Evolutionary conservation across 148 eudicot genomes (phyloP).

Genomic region (Nyssa sinensis): DNA sequence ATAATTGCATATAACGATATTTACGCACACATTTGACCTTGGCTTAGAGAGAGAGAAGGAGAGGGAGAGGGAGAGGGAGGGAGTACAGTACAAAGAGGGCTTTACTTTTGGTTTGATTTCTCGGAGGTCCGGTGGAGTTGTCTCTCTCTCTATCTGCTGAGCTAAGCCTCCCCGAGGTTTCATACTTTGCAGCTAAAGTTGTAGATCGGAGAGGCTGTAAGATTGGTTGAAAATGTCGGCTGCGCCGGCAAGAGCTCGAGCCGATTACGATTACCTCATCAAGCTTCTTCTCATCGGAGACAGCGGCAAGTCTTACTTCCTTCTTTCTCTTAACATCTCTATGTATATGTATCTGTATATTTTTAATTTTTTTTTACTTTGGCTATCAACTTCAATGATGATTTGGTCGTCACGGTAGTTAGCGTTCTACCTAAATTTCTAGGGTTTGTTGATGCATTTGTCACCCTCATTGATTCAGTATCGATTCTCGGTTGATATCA

Average conservation of each 20-base stretch:
- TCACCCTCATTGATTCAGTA: not conserved
- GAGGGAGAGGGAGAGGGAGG: not conserved
- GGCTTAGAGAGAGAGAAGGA: not conserved
- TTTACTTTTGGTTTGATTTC: not conserved
- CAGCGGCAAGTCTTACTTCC: conserved; percentile 35
- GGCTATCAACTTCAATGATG: not conserved
- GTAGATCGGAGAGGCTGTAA: not conserved
- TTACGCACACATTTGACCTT: no score
- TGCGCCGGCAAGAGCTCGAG: conserved; percentile 61
- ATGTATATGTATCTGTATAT: not conserved
- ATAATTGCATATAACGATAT: no score
- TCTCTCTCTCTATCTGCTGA: not conserved
- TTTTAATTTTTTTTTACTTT: not conserved
- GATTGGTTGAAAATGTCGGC: conserved; percentile 41
- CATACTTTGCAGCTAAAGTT: not conserved
- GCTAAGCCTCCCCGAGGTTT: not conserved
- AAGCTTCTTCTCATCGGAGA: conserved; percentile 62
- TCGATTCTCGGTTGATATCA: no score
- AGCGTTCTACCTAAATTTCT: not conserved
- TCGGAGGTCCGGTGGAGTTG: not conserved
- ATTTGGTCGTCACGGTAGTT: not conserved
- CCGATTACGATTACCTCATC: conserved; percentile 62
- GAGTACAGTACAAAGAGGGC: not conserved
- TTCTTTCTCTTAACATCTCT: not conserved
- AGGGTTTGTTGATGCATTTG: not conserved